phyloP scores from a whole-genome alignment of 768 basidiomycete genomes.

The Leccinellum luteum region DNA sequence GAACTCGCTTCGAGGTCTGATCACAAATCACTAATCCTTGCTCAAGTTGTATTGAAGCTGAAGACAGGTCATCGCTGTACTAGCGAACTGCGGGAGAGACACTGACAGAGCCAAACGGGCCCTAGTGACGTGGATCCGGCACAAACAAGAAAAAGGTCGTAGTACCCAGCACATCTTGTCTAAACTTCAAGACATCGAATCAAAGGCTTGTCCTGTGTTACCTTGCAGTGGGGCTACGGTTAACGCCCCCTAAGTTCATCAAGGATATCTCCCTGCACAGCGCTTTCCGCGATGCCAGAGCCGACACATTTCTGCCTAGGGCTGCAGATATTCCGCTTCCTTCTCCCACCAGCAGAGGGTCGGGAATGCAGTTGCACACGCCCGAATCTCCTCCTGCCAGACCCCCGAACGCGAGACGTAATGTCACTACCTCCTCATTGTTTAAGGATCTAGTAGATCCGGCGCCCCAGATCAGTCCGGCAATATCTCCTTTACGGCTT shows the following conservation, averaged over 20 bases:
- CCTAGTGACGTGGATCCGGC: conserved; percentile 29
- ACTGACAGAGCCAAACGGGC: conserved; percentile 26
- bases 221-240: background rate
- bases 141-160: conserved; percentile 29
- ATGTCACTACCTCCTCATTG: background rate
- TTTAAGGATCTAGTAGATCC: background rate
- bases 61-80: conserved; percentile 29
- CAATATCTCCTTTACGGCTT: background rate
- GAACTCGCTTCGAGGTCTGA: conserved; percentile 28
- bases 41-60: background rate
- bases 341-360: background rate
- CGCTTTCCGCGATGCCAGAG: conserved; percentile 35
- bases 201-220: conserved; percentile 20
- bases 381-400: background rate
- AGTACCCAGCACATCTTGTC: conserved; percentile 29
- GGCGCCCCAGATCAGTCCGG: background rate
- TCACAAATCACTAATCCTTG: background rate
- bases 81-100: conserved; percentile 34
- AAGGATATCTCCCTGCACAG: conserved; percentile 24
- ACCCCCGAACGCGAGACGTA: background rate
- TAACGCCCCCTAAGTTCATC: conserved; percentile 26
- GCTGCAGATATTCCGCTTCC: conserved; percentile 28
- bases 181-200: conserved; percentile 28
- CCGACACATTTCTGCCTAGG: conserved; percentile 26
- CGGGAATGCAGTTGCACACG: background rate